A percentile compares a stretch with the other conserved stretches of the same genome.
These are phyloP conservation scores for Tuber melanosporum DNA, from an alignment of 495 filamentous ascomycete genomes.

Conservation along the genomic window DNA sequence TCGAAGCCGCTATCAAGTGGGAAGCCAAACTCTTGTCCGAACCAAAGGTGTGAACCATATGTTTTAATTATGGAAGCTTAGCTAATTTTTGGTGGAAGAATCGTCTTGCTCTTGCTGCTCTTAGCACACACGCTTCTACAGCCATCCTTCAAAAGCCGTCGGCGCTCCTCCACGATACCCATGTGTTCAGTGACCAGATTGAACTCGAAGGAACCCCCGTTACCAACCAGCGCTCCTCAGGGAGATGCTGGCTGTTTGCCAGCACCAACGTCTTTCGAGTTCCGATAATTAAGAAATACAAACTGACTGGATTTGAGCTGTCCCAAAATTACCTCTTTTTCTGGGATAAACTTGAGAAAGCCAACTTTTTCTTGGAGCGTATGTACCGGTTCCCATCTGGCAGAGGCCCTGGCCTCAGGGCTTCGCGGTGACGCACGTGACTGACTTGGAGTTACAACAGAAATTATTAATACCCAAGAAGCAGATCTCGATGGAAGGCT, in stretches of 20 bases:
- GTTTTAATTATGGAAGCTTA: slow-evolving; percentile 6
- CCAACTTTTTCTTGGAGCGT: slow-evolving; percentile 76
- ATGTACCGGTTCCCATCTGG: slow-evolving; percentile 4
- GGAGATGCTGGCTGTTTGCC: slow-evolving; percentile 86
- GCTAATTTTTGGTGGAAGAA: slow-evolving; percentile 20
- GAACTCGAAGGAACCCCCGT: slow-evolving; percentile 74
- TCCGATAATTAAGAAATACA: slow-evolving; percentile 72
- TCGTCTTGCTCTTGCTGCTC: slow-evolving; percentile 44
- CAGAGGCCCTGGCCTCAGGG: not conserved
- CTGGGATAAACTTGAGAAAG: slow-evolving; percentile 91
- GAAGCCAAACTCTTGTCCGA: slow-evolving; percentile 33
- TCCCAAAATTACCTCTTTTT: slow-evolving; percentile 87
- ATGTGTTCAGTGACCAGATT: slow-evolving; percentile 76
- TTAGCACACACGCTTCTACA: slow-evolving; percentile 52
- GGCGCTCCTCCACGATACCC: slow-evolving; percentile 55
- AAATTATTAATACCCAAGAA: slow-evolving; percentile 64
- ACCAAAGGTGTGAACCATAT: slow-evolving; percentile 26
- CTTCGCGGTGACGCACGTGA: not conserved
- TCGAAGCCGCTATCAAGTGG: slow-evolving; percentile 26
- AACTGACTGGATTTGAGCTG: slow-evolving; percentile 70
- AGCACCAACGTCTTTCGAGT: slow-evolving; percentile 80
- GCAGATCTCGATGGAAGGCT: slow-evolving; percentile 62
- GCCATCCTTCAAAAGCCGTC: slow-evolving; percentile 50
- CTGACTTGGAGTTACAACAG: slow-evolving; percentile 9
- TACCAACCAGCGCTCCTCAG: slow-evolving; percentile 72